phyloP scores from a whole-genome alignment of 345 rosid species.

The Hibiscus mutabilis region DNA sequence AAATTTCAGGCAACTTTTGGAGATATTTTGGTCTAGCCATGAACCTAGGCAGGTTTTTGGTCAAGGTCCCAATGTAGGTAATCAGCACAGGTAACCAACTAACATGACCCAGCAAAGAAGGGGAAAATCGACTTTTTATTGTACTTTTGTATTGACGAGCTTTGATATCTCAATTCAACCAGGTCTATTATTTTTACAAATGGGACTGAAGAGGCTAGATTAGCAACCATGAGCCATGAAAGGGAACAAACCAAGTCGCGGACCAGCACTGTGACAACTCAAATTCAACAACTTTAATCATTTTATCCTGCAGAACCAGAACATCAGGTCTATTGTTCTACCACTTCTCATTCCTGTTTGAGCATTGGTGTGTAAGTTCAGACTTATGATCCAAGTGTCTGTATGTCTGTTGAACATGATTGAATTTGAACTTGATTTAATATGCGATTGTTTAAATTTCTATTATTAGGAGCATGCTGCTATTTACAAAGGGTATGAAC shows the following conservation, averaged over 20 bases:
- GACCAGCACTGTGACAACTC: constrained; percentile 71
- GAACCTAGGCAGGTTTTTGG: constrained; percentile 91
- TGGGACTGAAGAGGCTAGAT: constrained; percentile 71
- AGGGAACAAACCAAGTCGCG: constrained; percentile 68
- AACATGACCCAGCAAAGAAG: background rate
- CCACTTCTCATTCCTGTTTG: no score
- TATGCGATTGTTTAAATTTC: background rate
- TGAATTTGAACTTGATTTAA: background rate
- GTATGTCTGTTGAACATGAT: no score
- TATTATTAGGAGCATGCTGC: background rate
- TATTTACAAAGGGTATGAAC: background rate
- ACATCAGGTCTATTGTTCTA: constrained; percentile 53
- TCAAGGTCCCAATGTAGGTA: constrained; percentile 95
- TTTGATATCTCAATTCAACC: constrained; percentile 9
- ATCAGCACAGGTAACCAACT: constrained; percentile 62
- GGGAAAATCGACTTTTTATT: background rate
- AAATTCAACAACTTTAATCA: constrained; percentile 52
- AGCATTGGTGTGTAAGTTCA: background rate
- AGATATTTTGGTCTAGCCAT: constrained; percentile 85
- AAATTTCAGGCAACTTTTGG: constrained; percentile 64
- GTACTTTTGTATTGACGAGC: background rate
- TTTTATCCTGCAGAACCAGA: constrained; percentile 90
- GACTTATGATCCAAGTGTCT: background rate
- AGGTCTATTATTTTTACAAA: constrained; percentile 81
- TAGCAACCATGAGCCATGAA: constrained; percentile 73